Base-by-base conservation (phyloP, 805 yeast species). In the Wickerhamomyces tratensis region DNA sequence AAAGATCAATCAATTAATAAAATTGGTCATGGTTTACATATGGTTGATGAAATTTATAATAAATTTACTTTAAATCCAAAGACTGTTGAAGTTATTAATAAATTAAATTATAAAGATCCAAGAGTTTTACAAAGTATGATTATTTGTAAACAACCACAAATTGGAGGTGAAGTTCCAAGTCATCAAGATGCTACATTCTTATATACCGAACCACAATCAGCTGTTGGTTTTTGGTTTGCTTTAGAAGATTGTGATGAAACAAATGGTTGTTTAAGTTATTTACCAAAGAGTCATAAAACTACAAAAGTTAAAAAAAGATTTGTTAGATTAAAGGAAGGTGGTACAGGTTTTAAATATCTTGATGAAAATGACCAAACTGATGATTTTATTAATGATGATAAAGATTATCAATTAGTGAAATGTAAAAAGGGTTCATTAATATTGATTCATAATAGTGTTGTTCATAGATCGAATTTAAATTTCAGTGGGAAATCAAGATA, bases 191-290 rank as follows among this genome's bases (percentile, higher is more conserved):
- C 78, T 3, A 77, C 77, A 3, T 85, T 85, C 50, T 64, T 85
- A 26, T 84, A 68, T 58, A 84, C 93, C 0, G 65, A 76, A 14
- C 94, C 94, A 4, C 79, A 73, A 41, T 63, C 76, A 3, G 86
- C 88, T 1, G 58, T 83, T 35, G 94, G 94, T 3, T 85, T 81
- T 56, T 84, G 94, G 94, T 76, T 78, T 54, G 89, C 93, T 0
- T 60, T 84, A 47, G 87, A 85, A 51, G 84, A 82, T 51, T 84
- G 93, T 56, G 77, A 81, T 1, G 44, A 56, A 2, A 63, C 61
- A 6, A 84, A 84, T 58, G 93, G 94, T 0, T 82, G 91, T 45
- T 63, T 84, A 15, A 72, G 77, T 44, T 82, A 71, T 51, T 67
- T 74, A 13, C 87, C 89, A 0, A 91, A 89, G 0, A 74, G 86